Percentiles rank a stretch among this genome's conserved stretches.
Conservation (phyloP, 306 rosid species). For the Citrullus amarus region DNA sequence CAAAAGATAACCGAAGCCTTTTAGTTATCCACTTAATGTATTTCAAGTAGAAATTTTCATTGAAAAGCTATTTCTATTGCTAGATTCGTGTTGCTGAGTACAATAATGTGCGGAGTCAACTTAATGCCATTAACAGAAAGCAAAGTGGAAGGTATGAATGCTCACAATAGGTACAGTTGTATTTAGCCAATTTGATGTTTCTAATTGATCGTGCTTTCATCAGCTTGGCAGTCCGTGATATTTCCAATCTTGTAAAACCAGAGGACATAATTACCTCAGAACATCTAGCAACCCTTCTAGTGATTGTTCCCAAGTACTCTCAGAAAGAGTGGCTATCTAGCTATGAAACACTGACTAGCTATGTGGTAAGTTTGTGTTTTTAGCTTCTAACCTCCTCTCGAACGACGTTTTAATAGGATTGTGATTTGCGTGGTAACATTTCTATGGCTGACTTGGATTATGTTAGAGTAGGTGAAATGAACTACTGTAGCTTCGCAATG, state of each 20-base stretch:
- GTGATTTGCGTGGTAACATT: constrained; percentile 1
- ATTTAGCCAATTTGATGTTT: background rate
- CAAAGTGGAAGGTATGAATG: constrained; percentile 71
- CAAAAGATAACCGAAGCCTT: background rate
- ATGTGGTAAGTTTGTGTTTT: constrained; percentile 44
- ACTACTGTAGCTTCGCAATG: background rate
- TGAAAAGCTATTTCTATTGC: constrained; percentile 13
- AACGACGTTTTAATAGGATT: background rate
- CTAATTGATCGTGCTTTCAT: background rate
- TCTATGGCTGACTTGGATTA: background rate
- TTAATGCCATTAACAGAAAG: constrained; percentile 80
- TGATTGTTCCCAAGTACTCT: constrained; percentile 77
- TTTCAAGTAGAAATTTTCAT: background rate
- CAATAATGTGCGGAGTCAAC: constrained; percentile 70
- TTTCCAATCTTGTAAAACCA: constrained; percentile 78
- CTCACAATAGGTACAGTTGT: background rate
- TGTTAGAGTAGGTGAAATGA: background rate
- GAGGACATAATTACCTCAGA: constrained; percentile 78
- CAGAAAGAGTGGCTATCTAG: constrained; percentile 88
- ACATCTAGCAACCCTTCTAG: constrained; percentile 77
- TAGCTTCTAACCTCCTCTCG: background rate
- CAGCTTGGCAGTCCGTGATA: constrained; percentile 93
- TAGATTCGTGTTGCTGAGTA: constrained; percentile 84
- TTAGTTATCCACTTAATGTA: background rate
- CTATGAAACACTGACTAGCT: constrained; percentile 79